Percentiles rank a stretch among this genome's conserved stretches.
Conservation (phyloP, 2,329 filamentous ascomycete species). For the Fusarium burgessii region DNA sequence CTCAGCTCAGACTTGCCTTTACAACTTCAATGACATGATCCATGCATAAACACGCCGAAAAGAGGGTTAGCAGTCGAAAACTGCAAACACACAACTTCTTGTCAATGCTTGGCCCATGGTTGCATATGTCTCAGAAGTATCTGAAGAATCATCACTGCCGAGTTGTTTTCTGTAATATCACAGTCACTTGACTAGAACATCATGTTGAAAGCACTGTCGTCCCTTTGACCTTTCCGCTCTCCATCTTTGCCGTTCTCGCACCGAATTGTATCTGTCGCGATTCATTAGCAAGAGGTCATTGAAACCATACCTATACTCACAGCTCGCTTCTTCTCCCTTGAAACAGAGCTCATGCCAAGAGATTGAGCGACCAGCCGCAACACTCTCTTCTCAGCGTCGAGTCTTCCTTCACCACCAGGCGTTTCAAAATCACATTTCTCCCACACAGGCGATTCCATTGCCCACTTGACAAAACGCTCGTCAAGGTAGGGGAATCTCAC, state of each 20-base stretch:
- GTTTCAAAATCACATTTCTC: slow-evolving; percentile 90
- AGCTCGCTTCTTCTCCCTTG: slow-evolving; percentile 92
- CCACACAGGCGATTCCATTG: slow-evolving; percentile 78
- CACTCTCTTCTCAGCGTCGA: slow-evolving; percentile 85
- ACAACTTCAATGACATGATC: slow-evolving; percentile 61
- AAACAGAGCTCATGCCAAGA: slow-evolving; percentile 77
- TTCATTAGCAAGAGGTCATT: slow-evolving; percentile 19
- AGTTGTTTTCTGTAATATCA: slow-evolving; percentile 3
- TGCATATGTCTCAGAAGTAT: slow-evolving; percentile 76
- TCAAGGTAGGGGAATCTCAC: slow-evolving; percentile 92
- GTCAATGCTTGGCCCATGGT: slow-evolving; percentile 34
- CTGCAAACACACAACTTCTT: slow-evolving; percentile 61
- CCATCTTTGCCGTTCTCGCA: slow-evolving; percentile 85
- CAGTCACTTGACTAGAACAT: slow-evolving; percentile 44
- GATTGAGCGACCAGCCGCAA: slow-evolving; percentile 81
- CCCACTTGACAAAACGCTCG: slow-evolving; percentile 86
- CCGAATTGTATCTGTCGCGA: slow-evolving; percentile 79
- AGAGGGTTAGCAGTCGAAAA: slow-evolving; percentile 57
- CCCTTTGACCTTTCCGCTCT: slow-evolving; percentile 75
- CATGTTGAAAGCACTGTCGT: slow-evolving; percentile 68
- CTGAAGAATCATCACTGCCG: slow-evolving; percentile 77
- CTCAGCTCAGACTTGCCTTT: slow-evolving; percentile 76
- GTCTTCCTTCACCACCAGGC: slow-evolving; percentile 47
- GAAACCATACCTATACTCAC: slow-evolving; percentile 61
- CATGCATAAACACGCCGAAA: slow-evolving; percentile 34